These are phyloP conservation scores for Rhynchospora tenuis DNA, from an alignment of 176 grass and related monocot species.

Conservation along the genomic window DNA sequence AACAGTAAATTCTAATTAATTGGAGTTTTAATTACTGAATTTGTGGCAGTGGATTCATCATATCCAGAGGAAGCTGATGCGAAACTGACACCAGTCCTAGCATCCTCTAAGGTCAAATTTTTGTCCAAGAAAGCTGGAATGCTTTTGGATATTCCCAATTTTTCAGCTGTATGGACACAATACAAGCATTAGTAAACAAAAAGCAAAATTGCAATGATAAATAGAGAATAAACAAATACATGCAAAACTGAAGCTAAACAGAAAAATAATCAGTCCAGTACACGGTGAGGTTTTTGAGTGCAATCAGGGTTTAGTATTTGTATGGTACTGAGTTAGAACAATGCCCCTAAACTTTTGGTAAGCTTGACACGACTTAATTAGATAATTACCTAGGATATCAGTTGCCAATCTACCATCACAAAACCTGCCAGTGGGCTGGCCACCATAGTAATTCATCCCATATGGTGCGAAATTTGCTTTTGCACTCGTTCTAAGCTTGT, in stretches of 20 bases:
- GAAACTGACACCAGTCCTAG: constrained; percentile 45
- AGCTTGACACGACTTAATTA: neutral
- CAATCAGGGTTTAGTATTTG: neutral
- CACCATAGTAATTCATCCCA: constrained; percentile 25
- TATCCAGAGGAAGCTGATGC: constrained; percentile 62
- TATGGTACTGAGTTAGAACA: neutral
- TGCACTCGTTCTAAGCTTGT: constrained; percentile 35
- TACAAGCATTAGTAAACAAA: neutral
- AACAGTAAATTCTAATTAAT: neutral
- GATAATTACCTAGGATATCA: constrained; percentile 44
- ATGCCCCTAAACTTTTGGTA: neutral
- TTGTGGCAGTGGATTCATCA: constrained; percentile 44
- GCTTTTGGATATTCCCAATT: constrained; percentile 40
- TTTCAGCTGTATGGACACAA: constrained; percentile 30
- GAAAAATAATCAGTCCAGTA: neutral
- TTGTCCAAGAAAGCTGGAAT: constrained; percentile 49
- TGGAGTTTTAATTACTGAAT: constrained; percentile 26
- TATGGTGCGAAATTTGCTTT: constrained; percentile 60
- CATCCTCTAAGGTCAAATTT: constrained; percentile 31
- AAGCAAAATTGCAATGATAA: neutral
- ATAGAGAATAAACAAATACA: neutral
- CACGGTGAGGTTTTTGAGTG: neutral
- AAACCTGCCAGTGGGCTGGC: constrained; percentile 47
- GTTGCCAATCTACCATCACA: constrained; percentile 49
- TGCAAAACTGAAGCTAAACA: neutral